Percentiles rank a stretch among this genome's conserved stretches.
phyloP scores from a whole-genome alignment of 1,284 basidiomycete species.

The Psilocybe mexicana region DNA sequence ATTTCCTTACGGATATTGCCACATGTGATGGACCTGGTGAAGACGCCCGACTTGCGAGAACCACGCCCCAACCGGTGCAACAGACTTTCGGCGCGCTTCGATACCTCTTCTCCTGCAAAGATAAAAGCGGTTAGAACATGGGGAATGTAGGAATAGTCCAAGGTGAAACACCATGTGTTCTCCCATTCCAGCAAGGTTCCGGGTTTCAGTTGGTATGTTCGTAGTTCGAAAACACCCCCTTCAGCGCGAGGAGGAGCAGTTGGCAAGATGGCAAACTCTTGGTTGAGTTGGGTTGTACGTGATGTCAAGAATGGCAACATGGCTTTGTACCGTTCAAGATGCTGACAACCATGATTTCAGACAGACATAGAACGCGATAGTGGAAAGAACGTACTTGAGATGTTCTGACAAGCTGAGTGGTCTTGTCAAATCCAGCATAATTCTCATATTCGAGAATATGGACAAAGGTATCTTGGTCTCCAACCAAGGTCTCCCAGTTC shows the following conservation, averaged over 20 bases:
- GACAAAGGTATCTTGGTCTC: constrained; percentile 81
- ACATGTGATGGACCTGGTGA: constrained; percentile 91
- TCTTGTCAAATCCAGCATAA: constrained; percentile 81
- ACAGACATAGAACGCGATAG: background rate
- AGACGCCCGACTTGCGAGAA: constrained; percentile 90
- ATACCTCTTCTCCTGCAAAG: constrained; percentile 75
- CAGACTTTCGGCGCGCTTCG: constrained; percentile 82
- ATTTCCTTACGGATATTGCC: constrained; percentile 83
- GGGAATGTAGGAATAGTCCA: constrained; percentile 10
- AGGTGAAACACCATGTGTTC: constrained; percentile 68
- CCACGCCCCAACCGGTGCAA: constrained; percentile 90
- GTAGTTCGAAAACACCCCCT: constrained; percentile 90
- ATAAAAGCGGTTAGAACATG: background rate
- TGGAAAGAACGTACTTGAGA: constrained; percentile 49
- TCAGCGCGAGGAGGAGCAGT: constrained; percentile 82
- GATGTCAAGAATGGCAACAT: constrained; percentile 75
- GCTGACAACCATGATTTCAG: constrained; percentile 39
- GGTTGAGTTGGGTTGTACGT: constrained; percentile 77
- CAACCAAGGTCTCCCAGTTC: constrained; percentile 87
- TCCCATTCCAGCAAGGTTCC: constrained; percentile 94
- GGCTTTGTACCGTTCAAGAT: constrained; percentile 58
- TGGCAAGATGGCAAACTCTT: constrained; percentile 94
- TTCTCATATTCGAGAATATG: constrained; percentile 87
- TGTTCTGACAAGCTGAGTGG: constrained; percentile 55
- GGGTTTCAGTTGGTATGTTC: constrained; percentile 82